Percentiles rank a stretch among this genome's conserved stretches.
phyloP scores from a whole-genome alignment of 495 filamentous ascomycete genomes.

The Lentithecium fluviatile region DNA sequence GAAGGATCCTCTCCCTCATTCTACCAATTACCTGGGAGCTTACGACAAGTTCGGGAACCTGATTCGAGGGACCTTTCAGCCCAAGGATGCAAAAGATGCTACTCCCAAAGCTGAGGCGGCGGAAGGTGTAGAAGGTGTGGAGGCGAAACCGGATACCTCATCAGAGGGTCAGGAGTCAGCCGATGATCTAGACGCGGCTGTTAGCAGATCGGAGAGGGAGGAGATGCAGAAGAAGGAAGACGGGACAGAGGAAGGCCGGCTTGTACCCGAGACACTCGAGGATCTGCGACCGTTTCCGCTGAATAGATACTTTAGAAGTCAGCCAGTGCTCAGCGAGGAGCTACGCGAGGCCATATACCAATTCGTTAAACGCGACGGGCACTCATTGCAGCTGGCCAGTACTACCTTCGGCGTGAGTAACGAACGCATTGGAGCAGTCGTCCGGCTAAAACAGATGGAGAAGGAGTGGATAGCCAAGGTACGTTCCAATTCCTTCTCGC shows the following conservation, averaged over 20 bases:
- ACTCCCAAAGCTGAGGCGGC: slow-evolving; percentile 26
- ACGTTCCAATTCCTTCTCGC: slow-evolving; percentile 39
- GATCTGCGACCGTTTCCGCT: slow-evolving; percentile 67
- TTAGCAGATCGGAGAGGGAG: slow-evolving; percentile 30
- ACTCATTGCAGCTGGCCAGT: slow-evolving; percentile 75
- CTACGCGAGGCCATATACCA: slow-evolving; percentile 73
- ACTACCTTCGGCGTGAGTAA: slow-evolving; percentile 76
- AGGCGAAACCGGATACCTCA: not conserved
- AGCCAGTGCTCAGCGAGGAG: slow-evolving; percentile 72
- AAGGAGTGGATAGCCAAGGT: slow-evolving; percentile 73
- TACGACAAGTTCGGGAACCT: slow-evolving; percentile 49
- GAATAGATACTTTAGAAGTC: slow-evolving; percentile 69
- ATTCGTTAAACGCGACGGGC: slow-evolving; percentile 60
- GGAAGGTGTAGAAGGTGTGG: slow-evolving; percentile 18
- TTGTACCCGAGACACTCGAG: slow-evolving; percentile 42
- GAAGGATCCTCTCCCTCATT: slow-evolving; percentile 55
- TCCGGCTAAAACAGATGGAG: slow-evolving; percentile 84
- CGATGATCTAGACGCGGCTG: slow-evolving; percentile 34
- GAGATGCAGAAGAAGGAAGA: slow-evolving; percentile 16
- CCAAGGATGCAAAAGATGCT: not conserved
- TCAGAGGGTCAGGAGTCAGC: slow-evolving; percentile 18
- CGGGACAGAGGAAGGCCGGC: not conserved
- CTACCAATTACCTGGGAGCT: slow-evolving; percentile 65
- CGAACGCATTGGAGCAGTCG: slow-evolving; percentile 82
- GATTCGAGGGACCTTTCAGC: slow-evolving; percentile 34